Percentiles rank a stretch among this genome's conserved stretches.
These are phyloP conservation scores for Vigna trinervia DNA, from an alignment of 306 rosid genomes.

Conservation along the genomic window DNA sequence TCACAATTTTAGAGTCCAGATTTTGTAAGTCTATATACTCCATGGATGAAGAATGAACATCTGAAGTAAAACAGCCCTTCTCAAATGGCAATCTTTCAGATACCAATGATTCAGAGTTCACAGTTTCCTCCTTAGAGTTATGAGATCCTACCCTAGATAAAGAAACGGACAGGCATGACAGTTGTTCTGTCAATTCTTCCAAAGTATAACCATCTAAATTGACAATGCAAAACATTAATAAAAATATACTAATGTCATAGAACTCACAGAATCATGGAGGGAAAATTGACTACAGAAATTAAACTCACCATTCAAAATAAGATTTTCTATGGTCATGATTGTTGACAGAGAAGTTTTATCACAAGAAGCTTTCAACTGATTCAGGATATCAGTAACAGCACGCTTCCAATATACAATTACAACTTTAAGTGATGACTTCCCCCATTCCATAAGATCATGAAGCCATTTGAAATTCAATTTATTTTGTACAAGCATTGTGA, in stretches of 20 bases:
- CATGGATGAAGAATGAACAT: constrained; percentile 48
- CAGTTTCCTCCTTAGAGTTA: constrained; percentile 48
- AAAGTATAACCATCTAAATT: constrained; percentile 62
- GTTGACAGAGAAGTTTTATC: constrained; percentile 52
- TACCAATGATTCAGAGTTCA: constrained; percentile 45
- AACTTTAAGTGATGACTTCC: constrained; percentile 91
- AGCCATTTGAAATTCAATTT: constrained; percentile 72
- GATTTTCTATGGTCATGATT: constrained; percentile 70
- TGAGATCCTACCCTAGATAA: constrained; percentile 63
- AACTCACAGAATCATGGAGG: not conserved
- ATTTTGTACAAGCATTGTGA: constrained; percentile 47
- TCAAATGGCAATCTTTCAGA: constrained; percentile 50
- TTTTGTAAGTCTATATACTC: constrained; percentile 52
- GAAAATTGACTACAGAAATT: constrained; percentile 8
- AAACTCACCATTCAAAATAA: constrained; percentile 71
- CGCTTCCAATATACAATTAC: constrained; percentile 86
- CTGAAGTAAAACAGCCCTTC: constrained; percentile 50
- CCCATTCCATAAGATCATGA: constrained; percentile 85
- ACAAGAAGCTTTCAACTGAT: constrained; percentile 63
- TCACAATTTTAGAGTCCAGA: constrained; percentile 45
- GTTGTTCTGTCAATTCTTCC: constrained; percentile 77
- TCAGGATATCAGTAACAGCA: constrained; percentile 66
- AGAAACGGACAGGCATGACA: constrained; percentile 67
- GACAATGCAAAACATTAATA: constrained; percentile 46
- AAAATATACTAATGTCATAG: constrained; percentile 35